Evolutionary conservation across 2,329 filamentous ascomycete genomes (phyloP), one percentile per base, ranked within the genome.

Genomic region (Colletotrichum horii): DNA sequence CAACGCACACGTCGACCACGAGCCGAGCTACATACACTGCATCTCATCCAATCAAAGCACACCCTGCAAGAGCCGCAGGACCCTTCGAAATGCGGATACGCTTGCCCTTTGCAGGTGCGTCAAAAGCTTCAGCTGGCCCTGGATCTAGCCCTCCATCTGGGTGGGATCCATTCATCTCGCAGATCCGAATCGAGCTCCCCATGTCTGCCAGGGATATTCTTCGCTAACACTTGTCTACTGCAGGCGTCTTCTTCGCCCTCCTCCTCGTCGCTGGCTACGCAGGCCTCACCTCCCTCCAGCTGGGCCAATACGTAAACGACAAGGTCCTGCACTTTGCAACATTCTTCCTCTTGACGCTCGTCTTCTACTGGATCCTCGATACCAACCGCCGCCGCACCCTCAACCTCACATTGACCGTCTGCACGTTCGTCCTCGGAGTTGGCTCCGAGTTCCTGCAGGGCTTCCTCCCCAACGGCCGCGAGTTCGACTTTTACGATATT

Each of bases 361-460:
- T 91, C 79, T 98, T 98, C 89, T 99, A 99, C 91, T 99, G 97
- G 96, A 94, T 98, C 82, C 87, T 98, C 80, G 97, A 99, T 84
- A 97, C 96, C 68, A 94, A 93, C 77, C 94, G 97, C 77, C 93
- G 96, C 67, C 94, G 96, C 79, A 94, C 93, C 24, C 88, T 98
- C 65, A 94, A 99, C 84, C 87, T 98, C 78, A 98, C 96, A 16
- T 87, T 98, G 30, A 83, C 95, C 26, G 89, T 95, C 76, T 97
- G 95, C 86, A 97, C 96, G 8, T 85, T 94, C 56, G 86, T 84
- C 28, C 89, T 96, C 4, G 93, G 93, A 62, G 85, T 96, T 76
- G 94, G 94, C 66, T 95, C 93, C 78, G 94, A 96, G 83, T 90
- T 96, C 78, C 84, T 95, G 8, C 94, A 96, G 85, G 92, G 89